A percentile compares a stretch with the other conserved stretches of the same genome.
Conservation (phyloP, 31 red algal species). For the Odonthalia washingtoniensis region DNA sequence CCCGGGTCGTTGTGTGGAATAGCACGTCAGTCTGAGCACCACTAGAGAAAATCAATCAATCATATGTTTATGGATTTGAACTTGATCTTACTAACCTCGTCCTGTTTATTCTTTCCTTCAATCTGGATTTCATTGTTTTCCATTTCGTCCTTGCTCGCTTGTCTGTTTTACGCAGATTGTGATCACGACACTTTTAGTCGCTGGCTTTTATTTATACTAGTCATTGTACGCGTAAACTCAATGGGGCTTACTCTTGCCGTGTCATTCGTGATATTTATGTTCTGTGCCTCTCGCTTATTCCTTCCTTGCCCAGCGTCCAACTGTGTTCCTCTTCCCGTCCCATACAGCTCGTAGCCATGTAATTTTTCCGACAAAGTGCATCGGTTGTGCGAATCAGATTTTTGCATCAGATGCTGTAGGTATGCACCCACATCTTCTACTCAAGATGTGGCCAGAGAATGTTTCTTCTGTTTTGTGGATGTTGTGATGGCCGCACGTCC, state of each 20-base stretch:
- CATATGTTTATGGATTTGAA: background rate
- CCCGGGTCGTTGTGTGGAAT: constrained; percentile 66
- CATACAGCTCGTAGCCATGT: no score
- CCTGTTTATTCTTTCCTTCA: background rate
- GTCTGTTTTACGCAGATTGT: background rate
- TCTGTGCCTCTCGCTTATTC: no score
- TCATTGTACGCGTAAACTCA: constrained; percentile 62
- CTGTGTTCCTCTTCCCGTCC: no score
- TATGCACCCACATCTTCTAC: no score
- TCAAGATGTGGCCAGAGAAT: no score
- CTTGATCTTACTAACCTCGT: background rate
- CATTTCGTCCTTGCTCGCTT: background rate
- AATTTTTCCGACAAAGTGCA: no score
- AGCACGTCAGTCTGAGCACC: constrained; percentile 81
- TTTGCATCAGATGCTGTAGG: no score
- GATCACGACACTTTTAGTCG: constrained; percentile 55
- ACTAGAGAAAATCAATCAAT: background rate
- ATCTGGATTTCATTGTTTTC: constrained; percentile 13
- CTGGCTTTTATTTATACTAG: constrained; percentile 11
- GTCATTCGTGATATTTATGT: constrained; percentile 57
- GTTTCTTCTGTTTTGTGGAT: no score
- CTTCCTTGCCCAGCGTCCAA: no score
- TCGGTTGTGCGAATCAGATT: no score
- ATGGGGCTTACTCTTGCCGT: constrained; percentile 90
- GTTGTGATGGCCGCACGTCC: no score